Percentiles rank a stretch among this genome's conserved stretches.
These are phyloP conservation scores for Alnus glutinosa DNA, from an alignment of 306 rosid species.

Conservation along the genomic window DNA sequence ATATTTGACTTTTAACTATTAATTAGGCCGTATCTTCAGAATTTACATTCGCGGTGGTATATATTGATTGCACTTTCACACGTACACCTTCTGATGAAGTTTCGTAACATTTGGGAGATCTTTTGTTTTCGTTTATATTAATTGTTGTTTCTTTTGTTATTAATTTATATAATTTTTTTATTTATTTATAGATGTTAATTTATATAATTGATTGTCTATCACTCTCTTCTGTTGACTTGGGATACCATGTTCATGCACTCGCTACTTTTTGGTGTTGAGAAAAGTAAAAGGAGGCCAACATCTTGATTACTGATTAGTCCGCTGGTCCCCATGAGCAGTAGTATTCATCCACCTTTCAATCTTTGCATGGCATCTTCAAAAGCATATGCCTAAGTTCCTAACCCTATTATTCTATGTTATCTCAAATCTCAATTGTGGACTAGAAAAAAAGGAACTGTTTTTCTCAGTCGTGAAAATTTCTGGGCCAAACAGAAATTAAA, in stretches of 20 bases:
- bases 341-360: not conserved
- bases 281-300: slow-evolving; percentile 1
- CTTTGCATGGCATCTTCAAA: slow-evolving; percentile 46
- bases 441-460: no score
- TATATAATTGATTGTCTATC: not conserved
- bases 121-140: no score
- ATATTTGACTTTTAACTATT: no score
- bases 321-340: slow-evolving; percentile 34
- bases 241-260: slow-evolving; percentile 26
- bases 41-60: no score
- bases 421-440: no score
- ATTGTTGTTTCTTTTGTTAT: no score
- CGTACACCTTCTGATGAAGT: no score
- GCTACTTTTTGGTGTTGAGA: not conserved
- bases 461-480: not conserved
- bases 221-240: not conserved
- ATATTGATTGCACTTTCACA: no score
- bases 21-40: no score
- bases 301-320: slow-evolving; percentile 17
- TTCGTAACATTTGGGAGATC: no score
- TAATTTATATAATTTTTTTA: no score
- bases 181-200: no score
- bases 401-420: slow-evolving; percentile 8
- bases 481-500: not conserved
- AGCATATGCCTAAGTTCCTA: slow-evolving; percentile 47